phyloP scores from a whole-genome alignment of 371 early-diverging fungal genomes.

The Mortierella polycephala region DNA sequence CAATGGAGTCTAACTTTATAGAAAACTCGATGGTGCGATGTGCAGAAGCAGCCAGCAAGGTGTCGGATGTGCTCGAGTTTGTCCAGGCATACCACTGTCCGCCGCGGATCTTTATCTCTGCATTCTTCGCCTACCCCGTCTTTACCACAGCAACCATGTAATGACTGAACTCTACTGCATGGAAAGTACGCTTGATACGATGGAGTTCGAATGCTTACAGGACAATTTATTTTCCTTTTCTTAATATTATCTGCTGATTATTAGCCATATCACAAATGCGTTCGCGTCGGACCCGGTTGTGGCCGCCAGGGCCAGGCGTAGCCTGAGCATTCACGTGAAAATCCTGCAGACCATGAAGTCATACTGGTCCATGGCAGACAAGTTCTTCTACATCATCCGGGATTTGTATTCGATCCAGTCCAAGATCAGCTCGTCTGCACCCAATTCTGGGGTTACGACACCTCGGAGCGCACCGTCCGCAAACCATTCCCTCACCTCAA shows the following conservation, averaged over 20 bases:
- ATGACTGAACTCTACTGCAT: not conserved
- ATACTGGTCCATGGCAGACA: constrained; percentile 73
- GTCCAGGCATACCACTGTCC: constrained; percentile 48
- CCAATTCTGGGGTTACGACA: not conserved
- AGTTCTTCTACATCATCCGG: constrained; percentile 69
- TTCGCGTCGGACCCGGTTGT: constrained; percentile 59
- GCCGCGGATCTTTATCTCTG: constrained; percentile 55
- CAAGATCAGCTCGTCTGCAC: constrained; percentile 45
- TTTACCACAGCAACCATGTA: constrained; percentile 68
- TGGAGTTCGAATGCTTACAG: not conserved
- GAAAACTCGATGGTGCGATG: constrained; percentile 59
- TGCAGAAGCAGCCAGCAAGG: constrained; percentile 61
- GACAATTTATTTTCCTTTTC: not conserved
- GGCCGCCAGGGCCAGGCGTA: constrained; percentile 59
- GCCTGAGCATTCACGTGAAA: constrained; percentile 62
- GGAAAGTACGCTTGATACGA: not conserved
- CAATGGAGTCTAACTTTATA: constrained; percentile 51
- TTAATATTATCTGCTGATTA: not conserved
- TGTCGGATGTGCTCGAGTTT: constrained; percentile 58
- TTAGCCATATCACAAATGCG: constrained; percentile 61
- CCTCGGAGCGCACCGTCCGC: not conserved
- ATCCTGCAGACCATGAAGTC: constrained; percentile 62
- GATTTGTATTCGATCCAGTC: constrained; percentile 67
- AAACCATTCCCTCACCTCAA: too few relatives aligned
- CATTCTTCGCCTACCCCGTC: constrained; percentile 64